phyloP scores from a whole-genome alignment of 192 early-diverging fungal genomes.

The Coemansia javaensis region DNA sequence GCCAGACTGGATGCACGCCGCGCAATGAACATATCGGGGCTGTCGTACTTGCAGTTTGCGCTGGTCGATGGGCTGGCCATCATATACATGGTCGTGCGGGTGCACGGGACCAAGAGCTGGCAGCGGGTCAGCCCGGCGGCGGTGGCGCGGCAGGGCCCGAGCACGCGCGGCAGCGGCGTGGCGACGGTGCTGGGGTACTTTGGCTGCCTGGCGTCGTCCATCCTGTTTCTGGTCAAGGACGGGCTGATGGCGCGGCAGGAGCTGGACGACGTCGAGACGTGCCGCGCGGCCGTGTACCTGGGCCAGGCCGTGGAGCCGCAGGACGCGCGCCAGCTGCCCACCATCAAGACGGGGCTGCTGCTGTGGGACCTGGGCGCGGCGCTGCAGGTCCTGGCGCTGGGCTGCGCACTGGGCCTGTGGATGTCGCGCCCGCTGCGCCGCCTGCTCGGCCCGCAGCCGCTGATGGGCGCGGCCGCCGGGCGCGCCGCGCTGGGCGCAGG shows the following conservation, averaged over 20 bases:
- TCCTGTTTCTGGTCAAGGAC: constrained; percentile 35
- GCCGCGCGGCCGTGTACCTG: constrained; percentile 30
- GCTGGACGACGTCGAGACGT: constrained; percentile 36
- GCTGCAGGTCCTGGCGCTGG: constrained; percentile 27
- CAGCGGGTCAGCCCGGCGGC: constrained; percentile 26
- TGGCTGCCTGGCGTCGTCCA: constrained; percentile 21
- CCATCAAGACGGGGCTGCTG: constrained; percentile 22
- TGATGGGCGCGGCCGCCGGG: constrained; percentile 13
- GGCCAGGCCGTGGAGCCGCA: constrained; percentile 21
- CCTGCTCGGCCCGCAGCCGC: constrained; percentile 17
- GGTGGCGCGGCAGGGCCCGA: constrained; percentile 19
- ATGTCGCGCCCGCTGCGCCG: constrained; percentile 15
- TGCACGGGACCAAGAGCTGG: constrained; percentile 29
- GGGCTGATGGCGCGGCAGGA: constrained; percentile 45
- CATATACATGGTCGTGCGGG: constrained; percentile 29
- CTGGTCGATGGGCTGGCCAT: constrained; percentile 41
- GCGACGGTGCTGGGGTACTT: constrained; percentile 31
- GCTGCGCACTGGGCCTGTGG: constrained; percentile 29
- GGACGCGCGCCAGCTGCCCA: constrained; percentile 21
- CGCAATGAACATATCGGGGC: constrained; percentile 45
- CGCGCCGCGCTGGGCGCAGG: constrained; percentile 20
- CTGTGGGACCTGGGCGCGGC: constrained; percentile 40
- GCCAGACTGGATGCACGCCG: no score
- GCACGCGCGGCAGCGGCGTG: constrained; percentile 9
- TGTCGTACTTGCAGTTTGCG: constrained; percentile 46